Base-by-base conservation (phyloP, 176 grass and related monocot species). In the Avena insularis region DNA sequence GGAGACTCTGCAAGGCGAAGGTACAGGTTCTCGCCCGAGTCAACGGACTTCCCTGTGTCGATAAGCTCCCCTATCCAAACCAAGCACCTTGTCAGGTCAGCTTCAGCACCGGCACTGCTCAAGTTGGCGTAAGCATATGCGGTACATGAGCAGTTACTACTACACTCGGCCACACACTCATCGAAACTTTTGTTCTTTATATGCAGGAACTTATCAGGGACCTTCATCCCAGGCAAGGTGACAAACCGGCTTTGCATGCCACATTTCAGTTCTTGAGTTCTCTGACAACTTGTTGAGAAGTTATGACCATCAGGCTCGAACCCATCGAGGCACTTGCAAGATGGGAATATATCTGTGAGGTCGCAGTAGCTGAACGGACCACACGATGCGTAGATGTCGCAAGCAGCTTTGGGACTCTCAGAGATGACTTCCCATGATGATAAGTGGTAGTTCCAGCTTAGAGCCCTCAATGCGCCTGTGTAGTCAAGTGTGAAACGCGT, bases 301-400 rank as follows among this genome's bases (percentile, higher is more conserved):
- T 71, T 71, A 46, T 20, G 9, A 46, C 69, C 69, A 12, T n/a
- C 38, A 2, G 19, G 38, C 69, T 71, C 9, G n/a, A 71, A 71
- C 38, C 69, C 38, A 3, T 71, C 19, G 38, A 46, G 69, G 19
- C 38, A 71, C 1, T 10, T 8, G 38, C 69, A 40, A 10, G 17
- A 7, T 20, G 51, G 4, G 4, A 2, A 15, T 11, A 4, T 2
- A 57, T 59, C 35, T 16, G 50, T 77, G 14, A 35, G 43, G 62
- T 85, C 49, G 9, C 90, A 91, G 35, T 85, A 65, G 1, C 86
- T 76, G 17, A 76, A 88, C 2, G 77, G 31, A 21, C 86, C 90
- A 25, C 86, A 91, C 12, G 73, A 56, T 2, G 20, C 71, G 5
- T 75, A 75, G 71, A n/a, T 0, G 3, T 73, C 91, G 17, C 61